Conservation (phyloP, 345 rosid species). For the Brassica juncea region DNA sequence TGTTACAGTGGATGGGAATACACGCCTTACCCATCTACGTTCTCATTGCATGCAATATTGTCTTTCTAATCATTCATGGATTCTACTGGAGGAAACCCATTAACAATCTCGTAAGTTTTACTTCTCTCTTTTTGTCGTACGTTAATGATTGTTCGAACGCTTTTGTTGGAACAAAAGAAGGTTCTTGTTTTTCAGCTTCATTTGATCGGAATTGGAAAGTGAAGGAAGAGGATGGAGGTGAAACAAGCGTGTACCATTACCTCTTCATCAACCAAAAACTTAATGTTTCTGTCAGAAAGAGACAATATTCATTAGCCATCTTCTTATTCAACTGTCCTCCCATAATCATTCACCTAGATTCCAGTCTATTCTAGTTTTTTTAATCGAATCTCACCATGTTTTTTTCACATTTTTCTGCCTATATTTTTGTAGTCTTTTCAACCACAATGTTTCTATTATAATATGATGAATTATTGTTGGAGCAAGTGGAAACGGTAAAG, state of each 20-base stretch:
- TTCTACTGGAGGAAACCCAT: constrained; percentile 72
- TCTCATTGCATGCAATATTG: constrained; percentile 66
- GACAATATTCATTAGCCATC: neutral
- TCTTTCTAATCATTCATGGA: constrained; percentile 68
- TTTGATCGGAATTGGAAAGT: constrained; percentile 34
- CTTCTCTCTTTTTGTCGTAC: neutral
- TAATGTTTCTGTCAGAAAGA: neutral
- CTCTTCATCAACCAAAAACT: neutral
- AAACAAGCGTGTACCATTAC: neutral
- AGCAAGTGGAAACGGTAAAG: neutral
- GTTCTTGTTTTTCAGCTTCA: constrained; percentile 30
- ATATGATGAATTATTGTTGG: neutral
- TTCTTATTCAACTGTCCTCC: neutral
- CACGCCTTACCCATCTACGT: constrained; percentile 68
- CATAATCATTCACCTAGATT: neutral
- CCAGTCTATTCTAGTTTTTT: neutral
- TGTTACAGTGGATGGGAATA: constrained; percentile 85
- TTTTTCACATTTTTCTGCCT: neutral
- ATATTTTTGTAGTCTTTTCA: neutral
- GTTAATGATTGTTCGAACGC: neutral
- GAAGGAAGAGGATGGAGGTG: constrained; percentile 1
- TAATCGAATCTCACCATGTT: neutral
- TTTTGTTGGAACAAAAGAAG: neutral
- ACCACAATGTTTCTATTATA: neutral
- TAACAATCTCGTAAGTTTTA: constrained; percentile 65